Base-by-base conservation (phyloP, 495 filamentous ascomycete genomes). In the Talaromyces nanjingensis region DNA sequence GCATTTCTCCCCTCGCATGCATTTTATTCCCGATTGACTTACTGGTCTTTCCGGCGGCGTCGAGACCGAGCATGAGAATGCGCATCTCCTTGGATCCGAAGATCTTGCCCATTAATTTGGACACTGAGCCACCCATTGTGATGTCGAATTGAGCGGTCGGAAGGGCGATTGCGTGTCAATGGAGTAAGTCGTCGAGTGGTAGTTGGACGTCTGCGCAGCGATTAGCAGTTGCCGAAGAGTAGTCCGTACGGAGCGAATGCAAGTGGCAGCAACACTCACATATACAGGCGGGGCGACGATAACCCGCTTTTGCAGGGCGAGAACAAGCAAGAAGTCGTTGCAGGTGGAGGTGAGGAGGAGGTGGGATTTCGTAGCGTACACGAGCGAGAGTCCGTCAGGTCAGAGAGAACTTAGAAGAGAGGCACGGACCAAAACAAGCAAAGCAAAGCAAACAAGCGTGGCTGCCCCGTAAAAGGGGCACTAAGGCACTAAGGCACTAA, bases 31-130 rank as follows among this genome's bases (percentile, higher is more conserved):
- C n/a, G 56, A 63, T 27, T 29, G 8, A 62, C 24, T 52, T n/a
- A 90, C 87, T 98, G 25, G 94, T 98, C 84, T 98, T 98, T 77
- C 94, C 94, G 62, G 94, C 94, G 67, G 94, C 94, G 78, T 98
- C 94, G 63, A 98, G 85, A 62, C 94, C 94, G 73, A 98, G 82
- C 94, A 98, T 98, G 69, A 98, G 80, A 74, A 98, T 86, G 67
- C 94, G 89, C 90, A 98, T 97, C 77, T 98, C 96, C 80, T 96
- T 96, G 59, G 93, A 94, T 77, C 94, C 96, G 78, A 98, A 97
- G 75, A 98, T 91, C 87, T 96, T 97, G 78, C 86, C 86, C 88
- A 96, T 90, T 79, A 93, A 89, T 79, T 93, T 96, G 64, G 89
- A 92, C 68, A 93, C 84, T 74, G 83, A 81, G 65, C 82, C 90